phyloP scores from a whole-genome alignment of 1,284 basidiomycete genomes.

The Rhodotorula sp. region DNA sequence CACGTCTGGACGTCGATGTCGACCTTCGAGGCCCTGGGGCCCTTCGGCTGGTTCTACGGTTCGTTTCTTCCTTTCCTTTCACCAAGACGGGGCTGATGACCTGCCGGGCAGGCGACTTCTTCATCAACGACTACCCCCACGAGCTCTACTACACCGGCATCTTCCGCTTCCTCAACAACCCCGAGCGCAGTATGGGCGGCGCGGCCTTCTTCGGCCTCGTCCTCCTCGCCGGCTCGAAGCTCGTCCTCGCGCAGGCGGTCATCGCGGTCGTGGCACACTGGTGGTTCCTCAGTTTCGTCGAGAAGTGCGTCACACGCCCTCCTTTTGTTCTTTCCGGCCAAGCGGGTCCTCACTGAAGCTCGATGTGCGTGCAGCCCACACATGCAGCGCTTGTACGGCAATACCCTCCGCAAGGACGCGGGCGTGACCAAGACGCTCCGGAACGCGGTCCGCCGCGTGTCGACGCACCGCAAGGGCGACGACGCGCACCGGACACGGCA shows the following conservation, averaged over 20 bases:
- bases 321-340: not conserved
- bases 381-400: conserved; percentile 93
- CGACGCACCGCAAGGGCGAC: not conserved
- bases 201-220: conserved; percentile 93
- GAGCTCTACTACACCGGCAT: conserved; percentile 95
- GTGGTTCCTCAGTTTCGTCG: conserved; percentile 55
- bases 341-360: not conserved
- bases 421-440: conserved; percentile 97
- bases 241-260: conserved; percentile 81
- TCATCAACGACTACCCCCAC: conserved; percentile 83
- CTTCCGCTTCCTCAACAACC: conserved; percentile 81
- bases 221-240: conserved; percentile 83
- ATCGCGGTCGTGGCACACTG: conserved; percentile 67
- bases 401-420: conserved; percentile 87
- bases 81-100: not conserved
- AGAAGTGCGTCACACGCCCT: conserved; percentile 64
- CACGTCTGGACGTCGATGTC: conserved; percentile 90
- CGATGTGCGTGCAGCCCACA: conserved; percentile 69
- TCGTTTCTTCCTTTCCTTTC: not conserved
- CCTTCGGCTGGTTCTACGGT: conserved; percentile 96
- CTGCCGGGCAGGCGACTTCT: conserved; percentile 68
- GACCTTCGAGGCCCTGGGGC: conserved; percentile 87
- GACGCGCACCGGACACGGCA: not conserved
- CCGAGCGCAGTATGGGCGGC: conserved; percentile 87
- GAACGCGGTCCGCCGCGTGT: conserved; percentile 59